Evolutionary conservation across 495 filamentous ascomycete species (phyloP).

Genomic region (Neurospora sp.): DNA sequence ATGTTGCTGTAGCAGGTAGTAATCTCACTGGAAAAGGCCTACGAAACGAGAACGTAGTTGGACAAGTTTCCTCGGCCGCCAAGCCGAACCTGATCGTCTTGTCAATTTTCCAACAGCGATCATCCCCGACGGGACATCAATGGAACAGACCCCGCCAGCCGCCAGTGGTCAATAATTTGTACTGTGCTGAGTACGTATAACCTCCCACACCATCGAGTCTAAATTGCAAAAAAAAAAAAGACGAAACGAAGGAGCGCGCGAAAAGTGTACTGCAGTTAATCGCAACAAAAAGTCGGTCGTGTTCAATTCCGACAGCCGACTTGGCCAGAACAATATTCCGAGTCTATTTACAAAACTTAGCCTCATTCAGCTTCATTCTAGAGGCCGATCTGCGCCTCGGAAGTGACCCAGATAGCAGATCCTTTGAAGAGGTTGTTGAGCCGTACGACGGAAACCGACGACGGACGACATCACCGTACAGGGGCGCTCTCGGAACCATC

Average conservation of each 20-base stretch:
- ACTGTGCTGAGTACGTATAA: not conserved
- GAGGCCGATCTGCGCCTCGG: not conserved
- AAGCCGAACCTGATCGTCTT: not conserved
- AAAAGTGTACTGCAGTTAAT: not conserved
- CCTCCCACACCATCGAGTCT: not conserved
- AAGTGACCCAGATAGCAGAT: not conserved
- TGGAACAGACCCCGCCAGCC: not conserved
- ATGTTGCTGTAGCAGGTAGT: not conserved
- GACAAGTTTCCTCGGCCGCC: not conserved
- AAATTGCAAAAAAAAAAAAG: not conserved
- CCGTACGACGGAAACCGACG: not conserved
- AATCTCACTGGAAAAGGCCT: not conserved
- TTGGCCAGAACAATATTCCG: not conserved
- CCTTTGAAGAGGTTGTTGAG: not conserved
- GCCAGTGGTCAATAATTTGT: not conserved
- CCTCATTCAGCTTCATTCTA: not conserved
- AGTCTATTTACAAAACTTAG: not conserved
- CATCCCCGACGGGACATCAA: not conserved
- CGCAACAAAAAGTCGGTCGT: not conserved
- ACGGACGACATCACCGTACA: slow-evolving; percentile 4
- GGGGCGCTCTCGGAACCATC: not conserved
- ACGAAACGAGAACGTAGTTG: not conserved
- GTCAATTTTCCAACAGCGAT: not conserved
- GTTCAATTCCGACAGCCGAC: not conserved
- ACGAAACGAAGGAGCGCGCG: not conserved